Conservation (phyloP, 768 basidiomycete species). For the button mushroom (Agaricus bisporus) region DNA sequence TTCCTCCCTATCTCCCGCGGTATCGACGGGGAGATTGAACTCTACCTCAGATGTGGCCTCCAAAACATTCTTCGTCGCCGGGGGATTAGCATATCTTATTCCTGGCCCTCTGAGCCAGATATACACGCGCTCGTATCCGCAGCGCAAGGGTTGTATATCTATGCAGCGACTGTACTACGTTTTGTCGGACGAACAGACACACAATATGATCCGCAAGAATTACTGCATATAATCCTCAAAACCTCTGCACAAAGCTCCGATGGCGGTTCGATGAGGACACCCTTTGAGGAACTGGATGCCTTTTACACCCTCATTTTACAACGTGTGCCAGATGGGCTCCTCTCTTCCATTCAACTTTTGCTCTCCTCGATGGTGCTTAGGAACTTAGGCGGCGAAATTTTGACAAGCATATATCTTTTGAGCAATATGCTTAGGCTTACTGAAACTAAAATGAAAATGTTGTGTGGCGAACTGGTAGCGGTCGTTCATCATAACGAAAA, state of each 20-base stretch:
- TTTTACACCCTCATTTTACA: no score
- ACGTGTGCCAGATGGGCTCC: neutral
- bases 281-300: neutral
- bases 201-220: neutral
- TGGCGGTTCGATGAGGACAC: neutral
- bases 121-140: no score
- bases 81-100: no score
- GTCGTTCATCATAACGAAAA: no score
- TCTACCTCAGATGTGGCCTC: no score
- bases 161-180: no score
- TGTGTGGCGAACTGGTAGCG: neutral
- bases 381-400: no score
- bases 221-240: conserved; percentile 11
- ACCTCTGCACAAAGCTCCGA: conserved; percentile 10
- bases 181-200: conserved; percentile 8
- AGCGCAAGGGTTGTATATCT: no score
- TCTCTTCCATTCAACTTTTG: neutral
- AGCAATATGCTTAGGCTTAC: neutral
- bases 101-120: no score
- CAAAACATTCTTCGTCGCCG: no score
- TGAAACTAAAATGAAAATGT: neutral
- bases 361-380: neutral
- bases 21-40: no score
- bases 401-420: neutral
- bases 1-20: no score